These are phyloP conservation scores for Lagenidium sp. DNA, from an alignment of 352 stramenopile species.

Conservation along the genomic window DNA sequence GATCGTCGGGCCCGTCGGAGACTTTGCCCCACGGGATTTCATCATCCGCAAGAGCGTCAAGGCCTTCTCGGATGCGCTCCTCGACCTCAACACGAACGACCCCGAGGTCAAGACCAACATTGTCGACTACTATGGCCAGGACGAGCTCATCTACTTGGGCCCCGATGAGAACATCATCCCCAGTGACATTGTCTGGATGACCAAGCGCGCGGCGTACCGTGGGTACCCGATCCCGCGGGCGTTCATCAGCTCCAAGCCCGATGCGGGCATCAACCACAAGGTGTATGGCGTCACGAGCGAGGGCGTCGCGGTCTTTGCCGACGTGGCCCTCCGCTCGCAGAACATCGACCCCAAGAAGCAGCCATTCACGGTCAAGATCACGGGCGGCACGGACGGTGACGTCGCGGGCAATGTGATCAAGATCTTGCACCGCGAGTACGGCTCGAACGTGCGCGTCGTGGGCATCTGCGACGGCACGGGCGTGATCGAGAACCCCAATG, in stretches of 20 bases:
- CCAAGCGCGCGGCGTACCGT: constrained; percentile 67
- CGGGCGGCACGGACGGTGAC: constrained; percentile 95
- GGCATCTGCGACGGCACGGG: constrained; percentile 88
- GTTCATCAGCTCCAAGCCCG: constrained; percentile 82
- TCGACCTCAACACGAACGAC: constrained; percentile 75
- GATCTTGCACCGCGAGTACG: constrained; percentile 92
- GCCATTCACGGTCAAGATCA: constrained; percentile 83
- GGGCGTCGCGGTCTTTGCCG: constrained; percentile 72
- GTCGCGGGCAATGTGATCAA: constrained; percentile 98
- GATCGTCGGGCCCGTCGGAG: constrained; percentile 56
- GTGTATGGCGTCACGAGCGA: constrained; percentile 81
- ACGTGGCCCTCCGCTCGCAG: constrained; percentile 65
- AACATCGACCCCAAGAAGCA: constrained; percentile 68
- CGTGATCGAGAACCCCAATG: constrained; percentile 93
- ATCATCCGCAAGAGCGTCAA: constrained; percentile 97
- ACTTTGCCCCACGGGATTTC: constrained; percentile 75
- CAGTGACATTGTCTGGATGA: constrained; percentile 76
- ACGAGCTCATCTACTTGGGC: constrained; percentile 79
- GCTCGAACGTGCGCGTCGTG: constrained; percentile 92
- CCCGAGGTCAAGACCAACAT: constrained; percentile 62
- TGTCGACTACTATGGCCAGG: constrained; percentile 72
- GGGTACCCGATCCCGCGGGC: constrained; percentile 73
- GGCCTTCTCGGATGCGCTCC: constrained; percentile 88
- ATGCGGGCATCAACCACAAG: constrained; percentile 83
- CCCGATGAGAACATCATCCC: constrained; percentile 82